Percentiles rank a stretch among this genome's conserved stretches.
Conservation (phyloP, 495 filamentous ascomycete genomes). For the Penicillium pancosmium region DNA sequence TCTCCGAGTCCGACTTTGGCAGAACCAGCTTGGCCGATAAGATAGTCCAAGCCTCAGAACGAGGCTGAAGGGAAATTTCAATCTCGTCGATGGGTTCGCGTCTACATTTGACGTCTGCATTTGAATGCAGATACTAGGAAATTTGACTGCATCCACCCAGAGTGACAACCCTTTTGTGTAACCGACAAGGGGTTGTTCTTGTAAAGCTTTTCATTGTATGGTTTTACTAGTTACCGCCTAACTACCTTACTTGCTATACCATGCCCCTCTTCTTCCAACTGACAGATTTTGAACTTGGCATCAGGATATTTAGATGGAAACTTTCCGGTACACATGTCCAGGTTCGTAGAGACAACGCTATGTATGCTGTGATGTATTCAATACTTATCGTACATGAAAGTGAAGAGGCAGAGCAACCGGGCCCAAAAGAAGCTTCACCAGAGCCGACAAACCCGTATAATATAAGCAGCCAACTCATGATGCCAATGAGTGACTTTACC, state of each 20-base stretch:
- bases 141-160: background rate
- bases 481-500: no score
- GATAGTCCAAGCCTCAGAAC: constrained; percentile 13
- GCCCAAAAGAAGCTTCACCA: background rate
- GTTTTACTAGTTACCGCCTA: no score
- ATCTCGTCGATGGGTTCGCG: background rate
- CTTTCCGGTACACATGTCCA: background rate
- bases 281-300: no score
- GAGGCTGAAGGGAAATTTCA: constrained; percentile 4
- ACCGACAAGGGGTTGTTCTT: background rate
- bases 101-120: background rate
- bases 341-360: constrained; percentile 12
- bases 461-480: no score
- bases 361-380: constrained; percentile 15
- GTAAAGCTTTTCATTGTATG: background rate
- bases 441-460: no score
- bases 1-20: constrained; percentile 39
- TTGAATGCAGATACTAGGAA: background rate
- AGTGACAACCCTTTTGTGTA: background rate
- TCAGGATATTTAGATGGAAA: background rate
- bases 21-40: constrained; percentile 30
- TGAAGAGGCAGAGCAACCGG: constrained; percentile 8
- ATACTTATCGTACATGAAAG: constrained; percentile 2
- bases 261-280: no score
- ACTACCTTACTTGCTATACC: no score